A percentile compares a stretch with the other conserved stretches of the same genome.
Conservation (phyloP, 768 basidiomycete genomes). For the Coprinopsis strossmayeri region DNA sequence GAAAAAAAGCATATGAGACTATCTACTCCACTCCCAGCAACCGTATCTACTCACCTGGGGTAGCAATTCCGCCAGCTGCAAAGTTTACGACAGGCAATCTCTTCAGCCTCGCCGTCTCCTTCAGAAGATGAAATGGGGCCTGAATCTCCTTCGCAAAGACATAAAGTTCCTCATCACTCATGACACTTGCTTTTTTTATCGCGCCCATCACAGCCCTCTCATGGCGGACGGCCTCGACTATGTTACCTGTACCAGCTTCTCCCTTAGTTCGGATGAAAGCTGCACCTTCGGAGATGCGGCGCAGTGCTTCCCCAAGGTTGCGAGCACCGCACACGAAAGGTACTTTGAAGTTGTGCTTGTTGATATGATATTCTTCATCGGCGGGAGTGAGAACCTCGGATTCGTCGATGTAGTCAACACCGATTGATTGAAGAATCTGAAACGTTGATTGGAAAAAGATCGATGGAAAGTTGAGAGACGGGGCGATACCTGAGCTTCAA, state of each 20-base stretch:
- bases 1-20: constrained; percentile 9
- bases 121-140: constrained; percentile 91
- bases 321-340: constrained; percentile 96
- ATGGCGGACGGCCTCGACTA: constrained; percentile 93
- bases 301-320: constrained; percentile 91
- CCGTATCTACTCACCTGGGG: constrained; percentile 54
- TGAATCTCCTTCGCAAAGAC: constrained; percentile 87
- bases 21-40: background rate
- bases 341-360: constrained; percentile 92
- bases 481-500: constrained; percentile 81
- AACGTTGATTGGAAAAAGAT: constrained; percentile 4
- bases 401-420: constrained; percentile 96
- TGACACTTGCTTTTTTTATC: constrained; percentile 78
- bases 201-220: constrained; percentile 76
- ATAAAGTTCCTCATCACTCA: constrained; percentile 95
- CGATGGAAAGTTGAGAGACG: background rate
- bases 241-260: constrained; percentile 84
- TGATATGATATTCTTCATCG: constrained; percentile 94
- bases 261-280: constrained; percentile 99
- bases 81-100: constrained; percentile 95
- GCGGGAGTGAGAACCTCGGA: constrained; percentile 94
- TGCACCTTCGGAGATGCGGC: constrained; percentile 95
- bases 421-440: constrained; percentile 88
- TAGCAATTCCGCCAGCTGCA: constrained; percentile 90
- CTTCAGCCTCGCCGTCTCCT: constrained; percentile 92